phyloP scores from a whole-genome alignment of 306 rosid genomes.

The Glycine soja region DNA sequence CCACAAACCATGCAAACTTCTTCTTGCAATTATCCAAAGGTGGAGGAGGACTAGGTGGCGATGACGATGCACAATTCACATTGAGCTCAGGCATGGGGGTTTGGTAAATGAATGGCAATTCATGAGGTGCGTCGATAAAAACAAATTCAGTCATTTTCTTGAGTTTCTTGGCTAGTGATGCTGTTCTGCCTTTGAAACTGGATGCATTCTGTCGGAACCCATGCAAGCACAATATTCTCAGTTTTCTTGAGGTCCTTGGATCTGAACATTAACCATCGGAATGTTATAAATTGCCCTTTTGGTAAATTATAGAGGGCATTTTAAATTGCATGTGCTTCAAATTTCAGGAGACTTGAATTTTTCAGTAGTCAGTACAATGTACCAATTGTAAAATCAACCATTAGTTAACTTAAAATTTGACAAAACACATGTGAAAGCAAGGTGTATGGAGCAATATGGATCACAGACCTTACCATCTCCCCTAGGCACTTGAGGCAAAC shows the following conservation, averaged over 20 bases:
- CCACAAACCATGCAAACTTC: conserved; percentile 85
- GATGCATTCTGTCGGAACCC: conserved; percentile 96
- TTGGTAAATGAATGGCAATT: conserved; percentile 83
- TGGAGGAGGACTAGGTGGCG: conserved; percentile 58
- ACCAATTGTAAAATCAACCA: neutral
- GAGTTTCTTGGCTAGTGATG: conserved; percentile 85
- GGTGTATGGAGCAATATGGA: conserved; percentile 38
- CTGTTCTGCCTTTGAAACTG: conserved; percentile 86
- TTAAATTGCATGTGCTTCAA: conserved; percentile 27
- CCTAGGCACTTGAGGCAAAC: conserved; percentile 52
- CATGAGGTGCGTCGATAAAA: conserved; percentile 86
- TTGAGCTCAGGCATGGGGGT: conserved; percentile 33
- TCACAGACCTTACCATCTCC: conserved; percentile 84
- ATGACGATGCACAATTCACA: conserved; percentile 47
- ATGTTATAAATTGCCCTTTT: conserved; percentile 35
- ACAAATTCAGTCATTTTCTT: conserved; percentile 73
- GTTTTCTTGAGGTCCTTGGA: conserved; percentile 60
- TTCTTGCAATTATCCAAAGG: conserved; percentile 68
- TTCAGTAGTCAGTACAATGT: neutral
- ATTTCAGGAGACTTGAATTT: conserved; percentile 35
- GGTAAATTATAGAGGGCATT: conserved; percentile 10
- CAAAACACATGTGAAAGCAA: conserved; percentile 9
- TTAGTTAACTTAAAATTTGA: conserved; percentile 23
- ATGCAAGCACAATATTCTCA: conserved; percentile 87
- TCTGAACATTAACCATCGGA: conserved; percentile 57